Evolutionary conservation across 2,329 filamentous ascomycete genomes (phyloP), one percentile per base, ranked within the genome.

Genomic region (Stromatinia cepivora): DNA sequence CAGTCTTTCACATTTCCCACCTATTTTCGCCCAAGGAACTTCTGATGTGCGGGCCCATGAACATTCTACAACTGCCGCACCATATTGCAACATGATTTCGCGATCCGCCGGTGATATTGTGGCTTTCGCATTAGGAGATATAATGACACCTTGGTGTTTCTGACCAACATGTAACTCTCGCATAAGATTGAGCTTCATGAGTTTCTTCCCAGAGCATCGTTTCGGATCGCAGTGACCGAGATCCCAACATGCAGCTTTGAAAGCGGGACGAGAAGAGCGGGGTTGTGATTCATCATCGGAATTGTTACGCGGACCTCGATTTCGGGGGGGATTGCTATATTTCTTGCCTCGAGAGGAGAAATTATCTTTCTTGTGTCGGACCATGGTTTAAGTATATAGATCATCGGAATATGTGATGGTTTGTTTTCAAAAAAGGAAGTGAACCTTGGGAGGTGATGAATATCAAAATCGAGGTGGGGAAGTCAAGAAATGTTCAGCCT

Each of bases 221-320:
- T 97, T 98, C 11, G 94, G 93, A 78, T 99, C 95, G 83, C 95
- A 99, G 82, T 99, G 95, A 72, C 94, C 94, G 46, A 99, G 85
- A 78, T 99, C 95, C 95, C 95, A 99, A 80, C 94, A 97, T 70
- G 94, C 95, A 62, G 95, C 94, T 81, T 96, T 97, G 86, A 94
- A 97, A 31, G 82, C 77, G 52, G 81, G 88, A 73, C 76, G 86
- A 62, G 76, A 71, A 67, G 76, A 70, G 69, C 76, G 77, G 67
- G 81, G 76, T 72, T 79, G 73, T 74, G 75, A 75, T 67, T 83
- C 79, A 71, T 82, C 81, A 67, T 80, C 78, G 77, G 81, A 83
- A 73, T 84, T 85, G 70, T 84, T 82, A 71, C 84, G 83, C 1
- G 67, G 67, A 2, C 46, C 59, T 42, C 59, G 59, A 28, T 34